A percentile compares a stretch with the other conserved stretches of the same genome.
phyloP scores from a whole-genome alignment of 441 rosid genomes.

The Metrosideros polymorpha region DNA sequence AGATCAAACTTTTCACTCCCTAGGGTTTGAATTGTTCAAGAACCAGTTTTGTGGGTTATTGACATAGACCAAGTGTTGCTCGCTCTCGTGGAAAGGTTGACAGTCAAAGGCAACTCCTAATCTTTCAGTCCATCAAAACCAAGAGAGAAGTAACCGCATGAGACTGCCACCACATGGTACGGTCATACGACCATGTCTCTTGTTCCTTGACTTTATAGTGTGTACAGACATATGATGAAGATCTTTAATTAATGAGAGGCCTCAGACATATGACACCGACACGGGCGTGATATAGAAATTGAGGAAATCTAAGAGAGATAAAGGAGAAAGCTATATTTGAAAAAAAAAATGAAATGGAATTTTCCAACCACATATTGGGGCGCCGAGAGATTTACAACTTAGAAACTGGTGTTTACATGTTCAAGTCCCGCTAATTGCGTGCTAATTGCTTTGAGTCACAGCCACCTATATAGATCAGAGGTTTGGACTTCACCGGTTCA shows the following conservation, averaged over 20 bases:
- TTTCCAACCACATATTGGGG: background rate
- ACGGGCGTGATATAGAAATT: background rate
- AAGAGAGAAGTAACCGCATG: background rate
- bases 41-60: background rate
- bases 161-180: background rate
- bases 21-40: background rate
- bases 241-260: background rate
- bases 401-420: background rate
- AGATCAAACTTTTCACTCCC: background rate
- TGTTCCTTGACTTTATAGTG: background rate
- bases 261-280: background rate
- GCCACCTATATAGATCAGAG: rapidly evolving
- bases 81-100: background rate
- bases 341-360: background rate
- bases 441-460: rapidly evolving
- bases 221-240: no score
- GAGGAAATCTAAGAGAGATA: background rate
- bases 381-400: background rate
- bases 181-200: background rate
- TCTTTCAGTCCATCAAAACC: background rate
- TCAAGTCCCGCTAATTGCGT: background rate
- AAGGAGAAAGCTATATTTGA: background rate
- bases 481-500: rapidly evolving
- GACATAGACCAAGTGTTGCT: background rate
- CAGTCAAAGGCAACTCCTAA: background rate